These are phyloP conservation scores for Gymnopus androsaceus DNA, from an alignment of 1,284 basidiomycete genomes.

Conservation along the genomic window DNA sequence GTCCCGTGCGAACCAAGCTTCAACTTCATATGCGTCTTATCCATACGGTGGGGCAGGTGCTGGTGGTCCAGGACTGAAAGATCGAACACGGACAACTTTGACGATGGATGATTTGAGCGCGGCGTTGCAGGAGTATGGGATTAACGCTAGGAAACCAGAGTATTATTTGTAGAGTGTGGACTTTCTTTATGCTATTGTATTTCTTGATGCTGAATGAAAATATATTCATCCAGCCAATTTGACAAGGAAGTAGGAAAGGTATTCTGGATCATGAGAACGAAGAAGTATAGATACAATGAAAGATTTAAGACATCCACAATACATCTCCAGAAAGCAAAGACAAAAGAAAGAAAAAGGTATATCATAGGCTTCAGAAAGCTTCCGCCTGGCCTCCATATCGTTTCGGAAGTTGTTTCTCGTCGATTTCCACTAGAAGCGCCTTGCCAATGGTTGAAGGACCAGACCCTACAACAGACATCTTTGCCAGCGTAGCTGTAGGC, in stretches of 20 bases:
- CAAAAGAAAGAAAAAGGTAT: not conserved
- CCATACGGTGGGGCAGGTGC: no score
- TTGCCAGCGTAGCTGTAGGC: slow-evolving; percentile 67
- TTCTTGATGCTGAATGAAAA: slow-evolving; percentile 76
- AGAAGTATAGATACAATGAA: no score
- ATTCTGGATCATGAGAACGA: not conserved
- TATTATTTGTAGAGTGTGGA: slow-evolving; percentile 65
- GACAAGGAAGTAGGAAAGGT: no score
- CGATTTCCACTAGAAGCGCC: slow-evolving; percentile 57
- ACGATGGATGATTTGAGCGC: slow-evolving; percentile 97
- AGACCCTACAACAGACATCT: slow-evolving; percentile 76
- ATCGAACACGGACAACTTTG: slow-evolving; percentile 82
- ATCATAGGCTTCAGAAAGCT: slow-evolving; percentile 30
- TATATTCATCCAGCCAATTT: no score
- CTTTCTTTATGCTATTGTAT: not conserved
- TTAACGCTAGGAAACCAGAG: slow-evolving; percentile 91
- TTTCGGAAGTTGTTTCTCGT: slow-evolving; percentile 58
- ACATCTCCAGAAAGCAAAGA: no score
- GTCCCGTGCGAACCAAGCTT: slow-evolving; percentile 61
- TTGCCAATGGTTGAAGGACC: slow-evolving; percentile 57
- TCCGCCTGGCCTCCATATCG: slow-evolving; percentile 67
- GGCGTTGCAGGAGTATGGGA: slow-evolving; percentile 93
- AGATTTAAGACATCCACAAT: not conserved
- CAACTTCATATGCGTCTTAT: no score
- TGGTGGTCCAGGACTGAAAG: slow-evolving; percentile 59